Conservation (phyloP, 2,329 filamentous ascomycete species). For the Tolypocladium cylindrosporum region DNA sequence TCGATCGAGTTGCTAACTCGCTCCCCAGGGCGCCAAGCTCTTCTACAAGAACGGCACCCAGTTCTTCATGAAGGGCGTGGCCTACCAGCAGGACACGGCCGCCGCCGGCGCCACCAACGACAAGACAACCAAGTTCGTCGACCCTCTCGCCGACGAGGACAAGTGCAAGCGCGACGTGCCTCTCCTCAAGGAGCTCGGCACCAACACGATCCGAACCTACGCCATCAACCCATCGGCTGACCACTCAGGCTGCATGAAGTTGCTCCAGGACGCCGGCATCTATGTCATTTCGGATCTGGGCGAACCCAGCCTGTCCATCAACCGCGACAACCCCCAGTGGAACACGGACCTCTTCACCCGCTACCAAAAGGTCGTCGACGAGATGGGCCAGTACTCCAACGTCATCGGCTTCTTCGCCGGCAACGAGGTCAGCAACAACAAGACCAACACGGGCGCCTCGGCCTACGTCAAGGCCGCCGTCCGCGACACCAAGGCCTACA, state of each 20-base stretch:
- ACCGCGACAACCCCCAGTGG: constrained; percentile 72
- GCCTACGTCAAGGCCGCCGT: constrained; percentile 97
- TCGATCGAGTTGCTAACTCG: neutral
- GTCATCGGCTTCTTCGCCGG: constrained; percentile 96
- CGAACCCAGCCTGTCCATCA: constrained; percentile 74
- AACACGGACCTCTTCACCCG: constrained; percentile 66
- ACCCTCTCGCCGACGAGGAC: constrained; percentile 66
- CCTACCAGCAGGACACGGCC: constrained; percentile 78
- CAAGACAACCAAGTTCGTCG: constrained; percentile 51
- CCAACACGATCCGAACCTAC: constrained; percentile 93
- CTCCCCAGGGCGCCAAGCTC: constrained; percentile 64
- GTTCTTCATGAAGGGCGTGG: constrained; percentile 81
- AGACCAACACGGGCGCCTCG: constrained; percentile 80
- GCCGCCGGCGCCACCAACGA: constrained; percentile 40
- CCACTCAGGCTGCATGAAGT: constrained; percentile 76
- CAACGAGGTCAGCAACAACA: constrained; percentile 89
- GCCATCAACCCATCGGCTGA: constrained; percentile 72
- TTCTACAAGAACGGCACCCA: constrained; percentile 68
- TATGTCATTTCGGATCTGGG: constrained; percentile 90
- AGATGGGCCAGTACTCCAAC: constrained; percentile 75
- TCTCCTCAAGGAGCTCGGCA: constrained; percentile 65
- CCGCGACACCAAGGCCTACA: constrained; percentile 91
- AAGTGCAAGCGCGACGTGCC: constrained; percentile 80
- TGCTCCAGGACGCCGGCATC: constrained; percentile 77
- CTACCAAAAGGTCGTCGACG: constrained; percentile 78